Conservation (phyloP, 192 early-diverging fungal genomes). For the Coemansia javaensis region DNA sequence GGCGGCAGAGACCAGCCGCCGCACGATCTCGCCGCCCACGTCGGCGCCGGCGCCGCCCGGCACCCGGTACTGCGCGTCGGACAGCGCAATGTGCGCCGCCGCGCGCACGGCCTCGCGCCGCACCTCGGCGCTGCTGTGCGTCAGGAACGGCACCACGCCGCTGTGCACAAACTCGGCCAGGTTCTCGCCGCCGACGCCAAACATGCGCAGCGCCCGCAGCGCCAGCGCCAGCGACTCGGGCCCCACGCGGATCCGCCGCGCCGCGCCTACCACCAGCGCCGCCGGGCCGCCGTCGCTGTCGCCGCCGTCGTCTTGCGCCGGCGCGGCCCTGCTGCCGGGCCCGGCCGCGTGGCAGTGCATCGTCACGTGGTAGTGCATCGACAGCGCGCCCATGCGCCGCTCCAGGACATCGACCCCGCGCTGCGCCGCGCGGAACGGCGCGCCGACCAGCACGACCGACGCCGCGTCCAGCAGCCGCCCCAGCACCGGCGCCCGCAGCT, state of each 20-base stretch:
- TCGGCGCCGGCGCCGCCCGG: constrained; percentile 70
- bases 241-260: constrained; percentile 8
- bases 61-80: constrained; percentile 83
- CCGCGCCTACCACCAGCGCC: constrained; percentile 12
- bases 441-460: constrained; percentile 76
- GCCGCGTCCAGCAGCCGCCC: constrained; percentile 84
- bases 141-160: constrained; percentile 76
- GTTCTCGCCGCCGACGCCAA: constrained; percentile 79
- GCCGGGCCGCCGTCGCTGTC: constrained; percentile 4
- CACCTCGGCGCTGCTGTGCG: constrained; percentile 71
- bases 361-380: constrained; percentile 9
- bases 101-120: constrained; percentile 71
- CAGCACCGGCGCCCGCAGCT: constrained; percentile 74
- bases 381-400: constrained; percentile 14
- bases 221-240: constrained; percentile 71
- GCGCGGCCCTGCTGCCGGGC: not conserved
- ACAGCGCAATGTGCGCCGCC: constrained; percentile 76
- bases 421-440: constrained; percentile 59
- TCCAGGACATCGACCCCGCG: constrained; percentile 21
- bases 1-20: constrained; percentile 79
- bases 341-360: not conserved
- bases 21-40: constrained; percentile 80
- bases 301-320: no score
- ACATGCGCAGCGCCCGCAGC: constrained; percentile 76
- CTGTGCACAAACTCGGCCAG: constrained; percentile 88